These are phyloP conservation scores for Grigorovia jiainica DNA, from an alignment of 805 yeast genomes.

Conservation along the genomic window DNA sequence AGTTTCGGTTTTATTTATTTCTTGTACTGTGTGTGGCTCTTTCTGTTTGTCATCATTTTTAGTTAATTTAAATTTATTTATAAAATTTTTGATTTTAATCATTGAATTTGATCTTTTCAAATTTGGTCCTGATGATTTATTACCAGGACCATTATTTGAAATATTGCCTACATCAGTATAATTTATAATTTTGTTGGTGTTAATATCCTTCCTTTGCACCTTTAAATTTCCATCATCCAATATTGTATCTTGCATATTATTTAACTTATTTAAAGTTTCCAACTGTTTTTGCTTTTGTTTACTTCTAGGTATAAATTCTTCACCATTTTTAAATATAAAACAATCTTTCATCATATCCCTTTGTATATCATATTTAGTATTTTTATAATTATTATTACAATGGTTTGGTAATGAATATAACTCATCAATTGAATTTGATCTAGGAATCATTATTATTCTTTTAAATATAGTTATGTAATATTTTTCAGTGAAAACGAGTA, in stretches of 20 bases:
- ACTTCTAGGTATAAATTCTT: constrained; percentile 24
- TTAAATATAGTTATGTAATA: neutral
- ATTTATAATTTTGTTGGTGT: too few relatives aligned
- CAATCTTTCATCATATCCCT: constrained; percentile 21
- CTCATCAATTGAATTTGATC: constrained; percentile 6
- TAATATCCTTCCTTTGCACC: too few relatives aligned
- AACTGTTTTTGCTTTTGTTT: neutral
- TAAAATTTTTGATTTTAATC: too few relatives aligned
- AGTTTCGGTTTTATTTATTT: neutral
- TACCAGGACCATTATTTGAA: too few relatives aligned
- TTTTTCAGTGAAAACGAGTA: too few relatives aligned
- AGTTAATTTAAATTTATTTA: too few relatives aligned
- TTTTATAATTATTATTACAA: neutral
- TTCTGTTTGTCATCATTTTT: neutral
- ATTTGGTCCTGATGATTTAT: too few relatives aligned
- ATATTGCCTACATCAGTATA: too few relatives aligned
- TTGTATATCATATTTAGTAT: constrained; percentile 20
- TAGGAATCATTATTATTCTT: neutral
- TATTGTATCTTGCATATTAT: neutral
- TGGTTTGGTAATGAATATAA: neutral
- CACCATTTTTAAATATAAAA: constrained; percentile 28
- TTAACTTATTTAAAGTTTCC: neutral
- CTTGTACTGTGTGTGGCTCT: neutral
- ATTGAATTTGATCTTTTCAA: too few relatives aligned
- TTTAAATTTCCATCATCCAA: too few relatives aligned